Evolutionary conservation across 164 flowering plant species (phyloP).

Genomic region (Vitis amurensis): DNA sequence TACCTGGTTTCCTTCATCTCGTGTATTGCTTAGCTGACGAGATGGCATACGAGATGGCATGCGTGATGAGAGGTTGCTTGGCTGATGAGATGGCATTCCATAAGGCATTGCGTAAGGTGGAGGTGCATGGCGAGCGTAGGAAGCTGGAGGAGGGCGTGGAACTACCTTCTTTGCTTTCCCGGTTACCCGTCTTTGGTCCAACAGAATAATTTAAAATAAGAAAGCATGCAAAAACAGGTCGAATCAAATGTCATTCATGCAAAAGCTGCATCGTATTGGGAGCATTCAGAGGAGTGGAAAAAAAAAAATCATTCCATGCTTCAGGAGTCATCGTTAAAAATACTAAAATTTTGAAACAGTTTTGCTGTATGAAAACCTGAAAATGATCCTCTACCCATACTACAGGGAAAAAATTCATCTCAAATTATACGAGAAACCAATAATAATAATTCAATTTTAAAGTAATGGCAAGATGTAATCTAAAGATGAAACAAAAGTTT

Average conservation of each 20-base stretch:
- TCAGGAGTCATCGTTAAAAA: no score
- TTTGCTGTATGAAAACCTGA: no score
- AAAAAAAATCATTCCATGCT: not conserved
- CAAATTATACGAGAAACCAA: not conserved
- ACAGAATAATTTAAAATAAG: slow-evolving; percentile 1
- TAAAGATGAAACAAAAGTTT: not conserved
- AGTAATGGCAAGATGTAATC: not conserved
- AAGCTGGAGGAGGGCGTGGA: slow-evolving; percentile 63
- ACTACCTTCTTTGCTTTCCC: slow-evolving; percentile 55
- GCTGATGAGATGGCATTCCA: slow-evolving; percentile 1
- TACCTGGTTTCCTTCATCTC: slow-evolving; percentile 38
- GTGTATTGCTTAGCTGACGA: slow-evolving; percentile 22
- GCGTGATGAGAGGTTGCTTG: slow-evolving; percentile 24
- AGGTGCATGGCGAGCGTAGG: slow-evolving; percentile 19
- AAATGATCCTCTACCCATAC: no score
- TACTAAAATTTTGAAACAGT: no score
- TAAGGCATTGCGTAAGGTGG: not conserved
- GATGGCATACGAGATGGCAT: no score
- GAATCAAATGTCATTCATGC: not conserved
- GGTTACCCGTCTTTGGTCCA: slow-evolving; percentile 35
- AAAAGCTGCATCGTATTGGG: not conserved
- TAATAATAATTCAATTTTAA: not conserved
- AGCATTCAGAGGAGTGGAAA: not conserved
- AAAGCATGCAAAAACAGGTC: not conserved
- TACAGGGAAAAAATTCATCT: no score